Evolutionary conservation across 352 stramenopile species (phyloP).

Genomic region (Blastocystis sp.): DNA sequence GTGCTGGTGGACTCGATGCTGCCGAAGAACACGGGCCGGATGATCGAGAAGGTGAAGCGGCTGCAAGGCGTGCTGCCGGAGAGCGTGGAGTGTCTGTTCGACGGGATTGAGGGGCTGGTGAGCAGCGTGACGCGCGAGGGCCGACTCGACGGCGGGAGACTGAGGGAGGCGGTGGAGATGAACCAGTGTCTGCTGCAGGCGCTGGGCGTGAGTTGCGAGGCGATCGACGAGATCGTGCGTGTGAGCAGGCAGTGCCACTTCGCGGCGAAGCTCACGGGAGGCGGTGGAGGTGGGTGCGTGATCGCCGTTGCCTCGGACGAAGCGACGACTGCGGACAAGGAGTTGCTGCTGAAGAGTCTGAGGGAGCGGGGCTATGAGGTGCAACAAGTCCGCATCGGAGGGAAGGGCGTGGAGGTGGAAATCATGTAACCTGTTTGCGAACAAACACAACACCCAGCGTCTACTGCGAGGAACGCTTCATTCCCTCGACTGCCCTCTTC

Average conservation of each 20-base stretch:
- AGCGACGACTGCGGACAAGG: no score
- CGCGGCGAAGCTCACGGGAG: slow-evolving; percentile 84
- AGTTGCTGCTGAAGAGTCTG: no score
- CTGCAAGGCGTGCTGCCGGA: slow-evolving; percentile 75
- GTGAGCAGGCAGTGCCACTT: slow-evolving; percentile 75
- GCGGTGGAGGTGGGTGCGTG: slow-evolving; percentile 80
- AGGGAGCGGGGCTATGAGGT: no score
- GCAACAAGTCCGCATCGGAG: no score
- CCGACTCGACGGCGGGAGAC: slow-evolving; percentile 69
- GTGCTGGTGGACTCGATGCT: slow-evolving; percentile 84
- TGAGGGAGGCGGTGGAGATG: slow-evolving; percentile 75
- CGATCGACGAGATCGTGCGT: slow-evolving; percentile 79
- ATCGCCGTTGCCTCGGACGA: slow-evolving; percentile 75
- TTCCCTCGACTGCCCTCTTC: no score
- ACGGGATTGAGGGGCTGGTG: slow-evolving; percentile 79
- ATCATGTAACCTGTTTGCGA: no score
- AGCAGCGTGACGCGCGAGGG: slow-evolving; percentile 72
- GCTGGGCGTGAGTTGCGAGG: slow-evolving; percentile 80
- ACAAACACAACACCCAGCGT: no score
- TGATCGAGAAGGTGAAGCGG: slow-evolving; percentile 79
- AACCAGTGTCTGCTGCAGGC: slow-evolving; percentile 80
- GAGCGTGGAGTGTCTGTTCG: slow-evolving; percentile 76
- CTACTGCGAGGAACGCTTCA: no score
- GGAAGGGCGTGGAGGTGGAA: no score
- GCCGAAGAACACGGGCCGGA: slow-evolving; percentile 80